Percentiles rank a stretch among this genome's conserved stretches.
Evolutionary conservation across 1,139 yeast species (phyloP).

Genomic region (Diutina neorugosa): DNA sequence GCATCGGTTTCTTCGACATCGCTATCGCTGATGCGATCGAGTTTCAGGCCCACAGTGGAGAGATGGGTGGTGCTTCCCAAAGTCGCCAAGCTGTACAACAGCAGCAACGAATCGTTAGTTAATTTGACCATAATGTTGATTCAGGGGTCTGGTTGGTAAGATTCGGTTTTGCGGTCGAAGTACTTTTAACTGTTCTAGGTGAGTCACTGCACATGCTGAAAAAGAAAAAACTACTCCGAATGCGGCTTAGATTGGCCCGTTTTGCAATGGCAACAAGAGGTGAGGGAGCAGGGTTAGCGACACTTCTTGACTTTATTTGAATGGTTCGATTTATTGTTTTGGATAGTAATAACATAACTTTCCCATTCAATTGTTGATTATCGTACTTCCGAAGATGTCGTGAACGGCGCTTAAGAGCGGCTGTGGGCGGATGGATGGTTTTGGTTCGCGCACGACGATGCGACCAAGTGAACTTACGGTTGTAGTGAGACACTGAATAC

Average conservation of each 20-base stretch:
- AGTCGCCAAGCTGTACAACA: conserved; percentile 3
- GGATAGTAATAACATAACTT: not conserved
- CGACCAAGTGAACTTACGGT: not conserved
- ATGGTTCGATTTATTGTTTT: not conserved
- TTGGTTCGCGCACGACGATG: not conserved
- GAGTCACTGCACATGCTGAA: not conserved
- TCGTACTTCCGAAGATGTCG: not conserved
- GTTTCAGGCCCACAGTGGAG: conserved; percentile 1
- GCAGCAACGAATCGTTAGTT: not conserved
- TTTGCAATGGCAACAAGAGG: not conserved
- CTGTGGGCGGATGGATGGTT: not conserved
- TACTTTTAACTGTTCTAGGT: not conserved
- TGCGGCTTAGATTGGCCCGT: not conserved
- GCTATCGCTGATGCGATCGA: conserved; percentile 1
- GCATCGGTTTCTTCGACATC: not conserved
- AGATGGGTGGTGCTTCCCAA: conserved; percentile 3
- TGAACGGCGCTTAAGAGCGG: not conserved
- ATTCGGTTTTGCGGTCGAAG: not conserved
- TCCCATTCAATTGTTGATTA: no score
- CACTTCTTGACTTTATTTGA: no score
- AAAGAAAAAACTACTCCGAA: not conserved
- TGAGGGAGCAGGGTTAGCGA: not conserved
- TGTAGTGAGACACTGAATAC: no score
- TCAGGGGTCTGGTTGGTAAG: not conserved
- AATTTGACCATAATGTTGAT: not conserved